phyloP scores from a whole-genome alignment of 2,329 filamentous ascomycete species.

The Aspergillus sp. region DNA sequence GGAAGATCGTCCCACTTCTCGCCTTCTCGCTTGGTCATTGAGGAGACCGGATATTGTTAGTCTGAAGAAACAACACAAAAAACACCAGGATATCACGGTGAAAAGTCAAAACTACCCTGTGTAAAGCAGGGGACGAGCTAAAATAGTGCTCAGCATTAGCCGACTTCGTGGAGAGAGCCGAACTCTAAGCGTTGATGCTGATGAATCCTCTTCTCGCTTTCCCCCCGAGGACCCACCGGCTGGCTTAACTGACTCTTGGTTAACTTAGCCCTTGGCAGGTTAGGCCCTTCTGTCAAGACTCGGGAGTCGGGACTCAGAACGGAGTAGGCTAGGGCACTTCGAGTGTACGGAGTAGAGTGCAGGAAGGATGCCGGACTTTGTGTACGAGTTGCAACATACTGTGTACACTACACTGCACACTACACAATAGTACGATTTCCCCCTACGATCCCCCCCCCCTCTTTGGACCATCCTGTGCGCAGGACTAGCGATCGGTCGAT shows the following conservation, averaged over 20 bases:
- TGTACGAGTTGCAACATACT: no score
- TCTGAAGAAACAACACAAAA: neutral
- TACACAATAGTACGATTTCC: neutral
- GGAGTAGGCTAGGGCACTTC: no score
- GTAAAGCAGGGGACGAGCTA: neutral
- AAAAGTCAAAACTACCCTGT: neutral
- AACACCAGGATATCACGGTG: neutral
- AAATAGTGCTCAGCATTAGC: neutral
- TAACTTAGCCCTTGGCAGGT: neutral
- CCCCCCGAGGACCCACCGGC: neutral
- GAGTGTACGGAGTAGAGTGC: no score
- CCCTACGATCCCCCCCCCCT: neutral
- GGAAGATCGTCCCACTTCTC: neutral
- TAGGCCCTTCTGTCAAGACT: neutral
- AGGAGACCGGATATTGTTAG: no score
- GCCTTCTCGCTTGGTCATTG: neutral
- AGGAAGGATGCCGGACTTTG: no score
- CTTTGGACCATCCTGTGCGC: neutral
- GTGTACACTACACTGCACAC: no score
- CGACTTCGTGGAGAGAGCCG: conserved; percentile 1
- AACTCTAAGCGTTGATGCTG: neutral
- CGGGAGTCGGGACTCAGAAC: no score
- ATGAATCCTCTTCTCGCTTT: neutral
- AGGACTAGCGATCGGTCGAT: no score
- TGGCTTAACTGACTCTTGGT: neutral